phyloP scores from a whole-genome alignment of 1,284 basidiomycete genomes.

The Boletus semigastroideus region DNA sequence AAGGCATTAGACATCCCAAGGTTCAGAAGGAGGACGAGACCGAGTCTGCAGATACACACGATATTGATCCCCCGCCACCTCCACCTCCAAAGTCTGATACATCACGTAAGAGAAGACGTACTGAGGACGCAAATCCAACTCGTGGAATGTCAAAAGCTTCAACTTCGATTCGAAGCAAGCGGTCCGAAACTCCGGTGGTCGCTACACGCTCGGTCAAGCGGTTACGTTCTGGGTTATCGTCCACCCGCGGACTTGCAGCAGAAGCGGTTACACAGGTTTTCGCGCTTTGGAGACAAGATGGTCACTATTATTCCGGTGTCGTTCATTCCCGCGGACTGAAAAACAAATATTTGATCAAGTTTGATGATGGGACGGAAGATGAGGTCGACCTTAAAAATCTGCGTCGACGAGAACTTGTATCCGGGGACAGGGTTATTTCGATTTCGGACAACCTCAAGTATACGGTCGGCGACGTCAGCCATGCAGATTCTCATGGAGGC shows the following conservation, averaged over 20 bases:
- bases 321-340: slow-evolving; percentile 39
- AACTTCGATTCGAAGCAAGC: slow-evolving; percentile 32
- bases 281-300: slow-evolving; percentile 61
- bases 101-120: slow-evolving; percentile 52
- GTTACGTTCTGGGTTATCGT: slow-evolving; percentile 30
- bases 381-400: slow-evolving; percentile 52
- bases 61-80: slow-evolving; percentile 28
- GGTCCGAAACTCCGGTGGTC: slow-evolving; percentile 30
- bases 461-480: slow-evolving; percentile 38
- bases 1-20: neutral
- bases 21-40: slow-evolving; percentile 40
- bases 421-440: slow-evolving; percentile 57
- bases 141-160: slow-evolving; percentile 26
- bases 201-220: slow-evolving; percentile 33
- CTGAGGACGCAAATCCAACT: slow-evolving; percentile 24
- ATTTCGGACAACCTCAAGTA: slow-evolving; percentile 32
- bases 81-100: slow-evolving; percentile 20
- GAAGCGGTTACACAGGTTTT: slow-evolving; percentile 55
- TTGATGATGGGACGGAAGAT: slow-evolving; percentile 57
- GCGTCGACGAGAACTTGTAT: slow-evolving; percentile 47
- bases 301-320: slow-evolving; percentile 61
- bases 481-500: slow-evolving; percentile 33
- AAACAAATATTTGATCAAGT: slow-evolving; percentile 48
- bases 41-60: slow-evolving; percentile 40
- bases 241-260: slow-evolving; percentile 18